phyloP scores from a whole-genome alignment of 257 asterid species.

The Forsythia viridissima region DNA sequence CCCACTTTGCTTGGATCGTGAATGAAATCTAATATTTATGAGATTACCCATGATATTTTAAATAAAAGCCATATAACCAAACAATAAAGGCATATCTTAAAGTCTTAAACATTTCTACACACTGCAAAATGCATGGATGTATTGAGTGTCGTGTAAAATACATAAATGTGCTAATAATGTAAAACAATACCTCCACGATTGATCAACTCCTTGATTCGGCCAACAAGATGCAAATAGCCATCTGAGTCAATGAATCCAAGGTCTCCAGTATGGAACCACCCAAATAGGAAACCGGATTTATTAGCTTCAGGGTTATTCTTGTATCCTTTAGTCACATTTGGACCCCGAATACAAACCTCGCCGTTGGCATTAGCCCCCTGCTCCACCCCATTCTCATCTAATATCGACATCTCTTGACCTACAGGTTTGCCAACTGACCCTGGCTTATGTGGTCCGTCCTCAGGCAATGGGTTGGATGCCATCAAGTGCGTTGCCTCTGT shows the following conservation, averaged over 20 bases:
- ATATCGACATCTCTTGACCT: conserved; percentile 88
- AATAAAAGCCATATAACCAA: not conserved
- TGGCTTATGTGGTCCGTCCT: conserved; percentile 72
- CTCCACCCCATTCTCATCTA: conserved; percentile 62
- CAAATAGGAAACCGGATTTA: conserved; percentile 70
- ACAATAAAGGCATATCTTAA: not conserved
- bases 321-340: conserved; percentile 81
- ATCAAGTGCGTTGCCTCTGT: conserved; percentile 90
- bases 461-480: conserved; percentile 86
- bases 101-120: not conserved
- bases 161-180: not conserved
- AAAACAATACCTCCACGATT: conserved; percentile 83
- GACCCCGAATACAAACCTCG: conserved; percentile 89
- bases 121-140: not conserved
- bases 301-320: conserved; percentile 85
- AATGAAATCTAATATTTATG: not conserved
- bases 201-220: conserved; percentile 87
- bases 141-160: not conserved
- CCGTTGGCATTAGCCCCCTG: conserved; percentile 62
- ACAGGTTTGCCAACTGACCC: conserved; percentile 91
- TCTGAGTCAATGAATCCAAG: conserved; percentile 71
- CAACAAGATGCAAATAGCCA: conserved; percentile 90
- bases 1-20: not conserved
- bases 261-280: conserved; percentile 96
- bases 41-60: not conserved